These are phyloP conservation scores for Blastocystis sp. DNA, from an alignment of 352 stramenopile species.

Conservation along the genomic window DNA sequence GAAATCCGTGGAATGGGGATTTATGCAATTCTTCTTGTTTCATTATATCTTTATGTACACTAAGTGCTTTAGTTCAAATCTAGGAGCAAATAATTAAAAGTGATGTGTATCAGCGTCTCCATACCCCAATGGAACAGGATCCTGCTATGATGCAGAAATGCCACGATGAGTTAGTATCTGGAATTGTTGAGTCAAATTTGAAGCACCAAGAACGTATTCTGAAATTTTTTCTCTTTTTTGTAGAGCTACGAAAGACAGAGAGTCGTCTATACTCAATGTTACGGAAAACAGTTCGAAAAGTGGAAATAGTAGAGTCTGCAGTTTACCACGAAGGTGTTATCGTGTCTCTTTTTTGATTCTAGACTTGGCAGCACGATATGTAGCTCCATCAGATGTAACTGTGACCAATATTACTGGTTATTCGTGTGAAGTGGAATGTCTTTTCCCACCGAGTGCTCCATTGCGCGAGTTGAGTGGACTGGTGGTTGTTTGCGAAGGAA, in stretches of 20 bases:
- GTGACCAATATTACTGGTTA: background rate
- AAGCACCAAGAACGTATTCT: background rate
- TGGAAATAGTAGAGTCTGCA: background rate
- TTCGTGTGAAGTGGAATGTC: background rate
- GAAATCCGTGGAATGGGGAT: background rate
- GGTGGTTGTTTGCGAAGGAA: background rate
- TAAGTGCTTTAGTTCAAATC: background rate
- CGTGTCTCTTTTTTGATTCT: background rate
- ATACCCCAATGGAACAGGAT: background rate
- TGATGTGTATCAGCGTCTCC: background rate
- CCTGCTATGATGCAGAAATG: background rate
- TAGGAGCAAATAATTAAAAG: background rate
- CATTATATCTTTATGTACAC: background rate
- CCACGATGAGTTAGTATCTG: background rate
- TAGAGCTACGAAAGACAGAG: background rate
- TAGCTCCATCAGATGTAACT: background rate
- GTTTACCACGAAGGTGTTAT: slow-evolving; percentile 6
- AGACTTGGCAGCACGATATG: background rate
- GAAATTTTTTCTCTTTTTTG: background rate
- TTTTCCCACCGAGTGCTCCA: background rate
- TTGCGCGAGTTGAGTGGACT: background rate
- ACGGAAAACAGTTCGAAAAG: background rate
- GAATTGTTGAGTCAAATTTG: background rate
- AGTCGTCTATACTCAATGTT: background rate
- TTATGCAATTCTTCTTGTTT: background rate